These are phyloP conservation scores for Tricholoma terreum DNA, from an alignment of 768 basidiomycete species.

Conservation along the genomic window DNA sequence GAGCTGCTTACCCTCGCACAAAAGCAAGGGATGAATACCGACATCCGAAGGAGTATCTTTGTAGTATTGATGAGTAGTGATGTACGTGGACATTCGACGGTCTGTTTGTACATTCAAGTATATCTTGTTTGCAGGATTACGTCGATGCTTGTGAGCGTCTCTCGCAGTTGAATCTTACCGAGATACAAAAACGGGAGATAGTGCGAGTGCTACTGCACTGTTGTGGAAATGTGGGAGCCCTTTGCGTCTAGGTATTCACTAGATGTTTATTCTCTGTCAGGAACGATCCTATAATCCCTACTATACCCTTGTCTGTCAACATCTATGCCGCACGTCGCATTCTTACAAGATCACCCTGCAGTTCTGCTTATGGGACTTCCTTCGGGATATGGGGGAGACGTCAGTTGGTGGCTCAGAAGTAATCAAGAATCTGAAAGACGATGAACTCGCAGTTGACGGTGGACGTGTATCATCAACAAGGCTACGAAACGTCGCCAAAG, in stretches of 20 bases:
- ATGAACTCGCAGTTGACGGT: conserved; percentile 44
- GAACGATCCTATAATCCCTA: conserved; percentile 95
- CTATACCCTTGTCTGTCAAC: conserved; percentile 85
- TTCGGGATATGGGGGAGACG: conserved; percentile 85
- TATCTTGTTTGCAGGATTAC: conserved; percentile 67
- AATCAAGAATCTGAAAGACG: conserved; percentile 60
- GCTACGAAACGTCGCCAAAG: conserved; percentile 71
- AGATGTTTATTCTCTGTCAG: conserved; percentile 33
- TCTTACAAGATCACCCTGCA: conserved; percentile 90
- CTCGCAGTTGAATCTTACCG: conserved; percentile 76
- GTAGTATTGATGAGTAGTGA: conserved; percentile 95
- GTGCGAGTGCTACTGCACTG: conserved; percentile 92
- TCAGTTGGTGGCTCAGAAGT: conserved; percentile 78
- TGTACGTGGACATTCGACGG: conserved; percentile 42
- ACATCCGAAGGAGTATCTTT: conserved; percentile 88
- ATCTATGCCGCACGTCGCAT: conserved; percentile 76
- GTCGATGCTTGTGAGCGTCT: conserved; percentile 94
- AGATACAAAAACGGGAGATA: conserved; percentile 92
- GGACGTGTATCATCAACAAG: conserved; percentile 56
- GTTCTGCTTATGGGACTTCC: conserved; percentile 95
- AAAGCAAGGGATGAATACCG: conserved; percentile 98
- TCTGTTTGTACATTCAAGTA: neutral
- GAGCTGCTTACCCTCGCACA: conserved; percentile 75
- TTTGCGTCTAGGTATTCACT: conserved; percentile 1
- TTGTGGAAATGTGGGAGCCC: conserved; percentile 72